Conservation (phyloP, 176 grass and related monocot genomes). For the Urochloa ruziziensis region DNA sequence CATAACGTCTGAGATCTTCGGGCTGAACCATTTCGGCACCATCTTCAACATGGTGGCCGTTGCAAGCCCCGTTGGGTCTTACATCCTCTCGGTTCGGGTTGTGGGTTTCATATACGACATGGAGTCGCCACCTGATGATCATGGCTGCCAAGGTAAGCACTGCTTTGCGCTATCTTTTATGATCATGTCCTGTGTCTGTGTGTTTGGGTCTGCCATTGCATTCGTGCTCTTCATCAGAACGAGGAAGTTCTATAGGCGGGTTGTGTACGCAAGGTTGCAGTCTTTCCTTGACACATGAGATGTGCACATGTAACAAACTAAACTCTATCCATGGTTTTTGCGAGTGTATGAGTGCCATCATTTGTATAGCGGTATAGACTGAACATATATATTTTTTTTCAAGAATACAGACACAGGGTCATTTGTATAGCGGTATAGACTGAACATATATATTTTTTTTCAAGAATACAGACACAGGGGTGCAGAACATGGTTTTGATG, state of each 20-base stretch:
- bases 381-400: background rate
- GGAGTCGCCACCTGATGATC: constrained; percentile 37
- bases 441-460: too few relatives aligned
- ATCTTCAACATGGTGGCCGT: constrained; percentile 68
- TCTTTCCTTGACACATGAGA: constrained; percentile 16
- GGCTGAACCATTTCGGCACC: constrained; percentile 61
- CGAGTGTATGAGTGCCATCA: background rate
- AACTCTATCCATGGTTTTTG: background rate
- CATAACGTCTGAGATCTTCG: constrained; percentile 75
- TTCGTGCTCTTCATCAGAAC: constrained; percentile 55
- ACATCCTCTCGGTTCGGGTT: constrained; percentile 65
- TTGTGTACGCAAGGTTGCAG: constrained; percentile 38
- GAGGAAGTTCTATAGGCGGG: constrained; percentile 58
- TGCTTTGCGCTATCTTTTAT: constrained; percentile 67
- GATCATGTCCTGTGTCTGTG: constrained; percentile 56
- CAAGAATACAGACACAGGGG: too few relatives aligned
- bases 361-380: background rate
- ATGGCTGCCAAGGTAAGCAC: constrained; percentile 45
- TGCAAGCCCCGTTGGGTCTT: constrained; percentile 73
- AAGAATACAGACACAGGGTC: too few relatives aligned
- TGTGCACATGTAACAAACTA: background rate
- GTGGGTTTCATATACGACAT: constrained; percentile 67
- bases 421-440: too few relatives aligned
- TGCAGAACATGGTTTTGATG: too few relatives aligned
- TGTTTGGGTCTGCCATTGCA: constrained; percentile 37